Conservation (phyloP, 2,329 filamentous ascomycete species). For the Diaporthe longicolla region DNA sequence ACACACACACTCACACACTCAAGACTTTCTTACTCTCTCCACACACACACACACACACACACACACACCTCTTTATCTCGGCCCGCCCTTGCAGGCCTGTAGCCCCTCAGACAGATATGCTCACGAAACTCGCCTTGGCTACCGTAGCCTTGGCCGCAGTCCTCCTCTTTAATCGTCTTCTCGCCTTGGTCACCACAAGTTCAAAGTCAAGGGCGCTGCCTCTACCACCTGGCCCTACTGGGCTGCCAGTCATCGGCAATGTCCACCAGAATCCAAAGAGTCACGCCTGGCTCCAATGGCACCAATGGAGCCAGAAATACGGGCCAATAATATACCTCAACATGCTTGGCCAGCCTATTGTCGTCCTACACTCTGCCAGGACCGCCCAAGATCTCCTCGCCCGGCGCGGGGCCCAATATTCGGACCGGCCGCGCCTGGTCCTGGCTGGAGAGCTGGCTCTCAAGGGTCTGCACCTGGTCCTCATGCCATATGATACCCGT, state of each 20-base stretch:
- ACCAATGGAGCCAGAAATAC: conserved; percentile 45
- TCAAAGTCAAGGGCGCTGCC: conserved; percentile 3
- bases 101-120: conserved; percentile 15
- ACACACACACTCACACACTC: neutral
- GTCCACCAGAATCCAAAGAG: conserved; percentile 21
- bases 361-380: conserved; percentile 55
- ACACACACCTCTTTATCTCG: neutral
- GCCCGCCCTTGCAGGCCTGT: conserved; percentile 20
- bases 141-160: conserved; percentile 19
- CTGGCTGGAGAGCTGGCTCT: conserved; percentile 40
- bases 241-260: conserved; percentile 36
- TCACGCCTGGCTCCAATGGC: conserved; percentile 32
- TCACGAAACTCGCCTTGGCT: conserved; percentile 28
- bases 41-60: neutral
- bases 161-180: conserved; percentile 18
- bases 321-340: conserved; percentile 52
- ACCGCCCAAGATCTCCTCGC: conserved; percentile 57
- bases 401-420: conserved; percentile 57
- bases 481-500: conserved; percentile 35
- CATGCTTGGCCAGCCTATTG: conserved; percentile 53
- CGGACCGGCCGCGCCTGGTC: conserved; percentile 56
- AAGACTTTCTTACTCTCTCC: neutral
- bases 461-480: conserved; percentile 19
- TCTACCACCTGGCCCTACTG: conserved; percentile 34
- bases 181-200: neutral